Evolutionary conservation across 192 early-diverging fungal species (phyloP).

Genomic region (Linnemannia exigua): DNA sequence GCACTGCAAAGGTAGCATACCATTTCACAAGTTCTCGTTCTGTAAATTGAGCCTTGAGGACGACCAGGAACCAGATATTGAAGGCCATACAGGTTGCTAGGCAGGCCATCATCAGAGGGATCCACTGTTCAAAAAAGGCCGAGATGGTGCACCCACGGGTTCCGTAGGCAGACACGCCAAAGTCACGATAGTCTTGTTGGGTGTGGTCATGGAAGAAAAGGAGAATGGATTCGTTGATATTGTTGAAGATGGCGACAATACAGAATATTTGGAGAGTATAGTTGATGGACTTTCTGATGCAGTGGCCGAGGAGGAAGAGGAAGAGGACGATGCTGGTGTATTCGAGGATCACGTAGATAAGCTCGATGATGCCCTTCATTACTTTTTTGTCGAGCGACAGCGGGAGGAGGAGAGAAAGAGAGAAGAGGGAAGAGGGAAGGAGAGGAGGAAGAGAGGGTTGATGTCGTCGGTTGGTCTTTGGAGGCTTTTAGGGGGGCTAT

Average conservation of each 20-base stretch:
- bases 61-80: conserved; percentile 40
- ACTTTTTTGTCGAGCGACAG: not conserved
- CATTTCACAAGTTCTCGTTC: conserved; percentile 37
- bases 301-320: conserved; percentile 30
- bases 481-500: not conserved
- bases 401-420: not conserved
- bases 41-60: not conserved
- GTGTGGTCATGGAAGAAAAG: conserved; percentile 1
- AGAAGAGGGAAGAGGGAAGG: not conserved
- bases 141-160: conserved; percentile 15
- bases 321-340: conserved; percentile 36
- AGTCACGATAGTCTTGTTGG: not conserved
- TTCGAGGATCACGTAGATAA: conserved; percentile 24
- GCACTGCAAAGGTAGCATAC: conserved; percentile 32
- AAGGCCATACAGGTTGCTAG: conserved; percentile 32
- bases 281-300: conserved; percentile 16
- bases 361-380: conserved; percentile 1
- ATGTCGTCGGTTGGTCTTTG: not conserved
- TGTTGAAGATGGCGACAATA: conserved; percentile 39
- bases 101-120: conserved; percentile 9
- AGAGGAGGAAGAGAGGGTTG: not conserved
- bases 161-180: not conserved
- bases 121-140: conserved; percentile 27
- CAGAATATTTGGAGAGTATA: conserved; percentile 42
- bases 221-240: conserved; percentile 35